These are phyloP conservation scores for Keithomyces neogunnii DNA, from an alignment of 2,329 filamentous ascomycete genomes.

Conservation along the genomic window DNA sequence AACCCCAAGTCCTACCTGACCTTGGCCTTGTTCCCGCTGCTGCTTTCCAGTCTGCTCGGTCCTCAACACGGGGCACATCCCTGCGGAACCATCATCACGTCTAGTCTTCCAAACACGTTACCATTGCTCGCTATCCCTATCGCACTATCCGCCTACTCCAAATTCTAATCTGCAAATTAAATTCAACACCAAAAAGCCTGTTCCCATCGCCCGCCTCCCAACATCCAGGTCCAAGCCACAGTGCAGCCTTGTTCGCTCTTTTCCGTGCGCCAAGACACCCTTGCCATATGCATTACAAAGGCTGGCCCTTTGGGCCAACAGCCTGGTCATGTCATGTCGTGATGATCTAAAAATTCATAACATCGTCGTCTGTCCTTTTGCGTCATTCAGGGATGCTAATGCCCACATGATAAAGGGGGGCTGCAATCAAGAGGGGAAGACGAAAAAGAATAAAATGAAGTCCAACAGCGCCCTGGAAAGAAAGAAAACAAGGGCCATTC, in stretches of 20 bases:
- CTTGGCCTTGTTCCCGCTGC: too few relatives aligned
- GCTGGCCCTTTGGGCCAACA: not conserved
- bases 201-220: not conserved
- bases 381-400: too few relatives aligned
- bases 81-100: too few relatives aligned
- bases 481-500: not conserved
- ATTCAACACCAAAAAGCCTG: too few relatives aligned
- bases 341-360: not conserved
- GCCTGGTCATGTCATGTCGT: not conserved
- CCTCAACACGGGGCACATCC: too few relatives aligned
- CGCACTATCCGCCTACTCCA: not conserved
- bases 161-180: not conserved
- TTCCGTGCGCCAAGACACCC: constrained; percentile 7
- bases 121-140: not conserved
- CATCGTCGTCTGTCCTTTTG: not conserved
- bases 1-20: too few relatives aligned
- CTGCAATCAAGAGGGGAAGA: not conserved
- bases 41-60: too few relatives aligned
- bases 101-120: not conserved
- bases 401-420: not conserved
- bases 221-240: not conserved
- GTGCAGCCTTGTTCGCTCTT: not conserved
- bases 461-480: not conserved
- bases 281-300: not conserved
- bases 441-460: not conserved